Evolutionary conservation across 2,329 filamentous ascomycete species (phyloP).

Genomic region (Coniochaeta sp.): DNA sequence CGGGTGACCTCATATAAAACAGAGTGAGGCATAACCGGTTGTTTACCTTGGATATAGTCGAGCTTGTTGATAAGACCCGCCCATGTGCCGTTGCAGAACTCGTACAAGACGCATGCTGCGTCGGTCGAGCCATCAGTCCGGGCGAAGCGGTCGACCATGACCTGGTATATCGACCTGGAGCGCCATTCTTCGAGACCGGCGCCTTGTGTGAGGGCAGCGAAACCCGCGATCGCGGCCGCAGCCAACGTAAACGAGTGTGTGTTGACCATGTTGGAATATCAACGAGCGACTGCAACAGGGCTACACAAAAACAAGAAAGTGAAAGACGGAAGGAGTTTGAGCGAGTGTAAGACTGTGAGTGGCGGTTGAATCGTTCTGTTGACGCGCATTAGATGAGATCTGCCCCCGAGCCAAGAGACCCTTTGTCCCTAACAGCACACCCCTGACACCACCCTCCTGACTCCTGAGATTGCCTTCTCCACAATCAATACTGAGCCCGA

Average conservation of each 20-base stretch:
- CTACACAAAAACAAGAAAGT: neutral
- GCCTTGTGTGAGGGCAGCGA: constrained; percentile 30
- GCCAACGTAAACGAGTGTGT: constrained; percentile 6
- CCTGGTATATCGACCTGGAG: constrained; percentile 49
- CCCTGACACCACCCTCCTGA: neutral
- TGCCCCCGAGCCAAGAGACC: neutral
- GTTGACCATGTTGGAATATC: constrained; percentile 3
- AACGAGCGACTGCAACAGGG: constrained; percentile 3
- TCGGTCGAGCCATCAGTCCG: constrained; percentile 35
- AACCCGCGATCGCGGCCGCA: constrained; percentile 14
- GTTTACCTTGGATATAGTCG: constrained; percentile 49
- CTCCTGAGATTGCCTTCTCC: neutral
- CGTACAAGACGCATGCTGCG: constrained; percentile 31
- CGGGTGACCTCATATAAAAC: neutral
- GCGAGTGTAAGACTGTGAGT: neutral
- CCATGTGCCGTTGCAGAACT: constrained; percentile 56
- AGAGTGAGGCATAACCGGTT: neutral
- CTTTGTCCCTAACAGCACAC: neutral
- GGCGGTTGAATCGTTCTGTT: neutral
- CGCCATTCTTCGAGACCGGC: constrained; percentile 38
- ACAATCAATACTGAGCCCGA: neutral
- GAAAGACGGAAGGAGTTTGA: neutral
- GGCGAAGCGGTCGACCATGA: constrained; percentile 49
- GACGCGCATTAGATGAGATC: constrained; percentile 1
- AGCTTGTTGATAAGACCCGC: constrained; percentile 49